Percentiles rank a stretch among this genome's conserved stretches.
phyloP scores from a whole-genome alignment of 257 asterid genomes.

The Solanum phureja region DNA sequence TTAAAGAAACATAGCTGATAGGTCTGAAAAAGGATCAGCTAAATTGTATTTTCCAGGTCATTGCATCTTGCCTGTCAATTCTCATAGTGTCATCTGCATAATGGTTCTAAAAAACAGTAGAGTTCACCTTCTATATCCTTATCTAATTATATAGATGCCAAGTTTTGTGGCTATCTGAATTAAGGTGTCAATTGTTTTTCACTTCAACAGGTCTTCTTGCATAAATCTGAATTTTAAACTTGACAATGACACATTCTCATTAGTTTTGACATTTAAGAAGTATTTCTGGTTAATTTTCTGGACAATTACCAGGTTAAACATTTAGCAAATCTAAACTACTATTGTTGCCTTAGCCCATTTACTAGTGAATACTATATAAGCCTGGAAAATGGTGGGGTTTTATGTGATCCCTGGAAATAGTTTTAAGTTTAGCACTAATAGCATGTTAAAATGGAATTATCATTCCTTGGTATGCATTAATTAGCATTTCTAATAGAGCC shows the following conservation, averaged over 20 bases:
- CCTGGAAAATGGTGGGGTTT: not conserved
- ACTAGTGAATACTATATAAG: not conserved
- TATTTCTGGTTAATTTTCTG: not conserved
- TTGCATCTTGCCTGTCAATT: not conserved
- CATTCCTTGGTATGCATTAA: no score
- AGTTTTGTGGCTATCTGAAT: not conserved
- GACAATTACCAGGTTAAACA: not conserved
- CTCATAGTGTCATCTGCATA: not conserved
- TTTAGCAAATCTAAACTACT: not conserved
- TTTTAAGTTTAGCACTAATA: no score
- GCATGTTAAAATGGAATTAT: no score
- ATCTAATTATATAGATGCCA: not conserved
- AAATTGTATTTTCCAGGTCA: not conserved
- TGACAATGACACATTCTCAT: not conserved
- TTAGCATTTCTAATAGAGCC: no score
- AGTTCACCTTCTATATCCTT: not conserved
- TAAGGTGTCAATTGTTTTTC: not conserved
- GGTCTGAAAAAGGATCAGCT: not conserved
- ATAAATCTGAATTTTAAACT: not conserved
- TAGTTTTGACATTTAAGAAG: not conserved
- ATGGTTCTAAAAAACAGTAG: not conserved
- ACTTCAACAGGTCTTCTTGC: not conserved
- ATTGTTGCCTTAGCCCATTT: not conserved
- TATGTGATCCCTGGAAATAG: no score
- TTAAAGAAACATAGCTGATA: not conserved